A percentile compares a stretch with the other conserved stretches of the same genome.
phyloP scores from a whole-genome alignment of 805 yeast genomes.

The Pichia californica region DNA sequence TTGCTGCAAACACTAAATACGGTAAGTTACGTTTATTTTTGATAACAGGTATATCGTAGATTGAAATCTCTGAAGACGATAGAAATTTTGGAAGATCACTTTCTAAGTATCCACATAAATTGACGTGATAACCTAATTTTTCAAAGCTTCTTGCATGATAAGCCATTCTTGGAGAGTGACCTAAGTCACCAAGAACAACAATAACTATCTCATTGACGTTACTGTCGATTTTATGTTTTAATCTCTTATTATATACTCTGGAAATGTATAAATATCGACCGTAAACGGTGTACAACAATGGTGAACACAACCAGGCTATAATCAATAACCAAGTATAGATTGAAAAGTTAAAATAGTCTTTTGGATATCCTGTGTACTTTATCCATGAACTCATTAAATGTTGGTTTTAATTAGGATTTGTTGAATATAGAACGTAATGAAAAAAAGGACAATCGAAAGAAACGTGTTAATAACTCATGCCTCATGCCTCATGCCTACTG shows the following conservation, averaged over 20 bases:
- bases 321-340: constrained; percentile 41
- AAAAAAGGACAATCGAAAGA: too few relatives aligned
- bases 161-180: constrained; percentile 92
- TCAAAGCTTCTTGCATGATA: constrained; percentile 82
- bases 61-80: constrained; percentile 38
- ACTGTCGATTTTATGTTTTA: constrained; percentile 8
- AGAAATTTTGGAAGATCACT: constrained; percentile 46
- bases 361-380: constrained; percentile 19
- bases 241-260: constrained; percentile 8
- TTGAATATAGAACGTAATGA: too few relatives aligned
- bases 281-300: constrained; percentile 36
- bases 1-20: constrained; percentile 47
- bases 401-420: too few relatives aligned
- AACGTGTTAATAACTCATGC: too few relatives aligned
- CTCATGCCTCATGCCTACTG: too few relatives aligned
- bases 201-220: constrained; percentile 55
- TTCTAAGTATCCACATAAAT: constrained; percentile 77
- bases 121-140: constrained; percentile 64
- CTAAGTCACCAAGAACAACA: constrained; percentile 86
- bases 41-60: constrained; percentile 40
- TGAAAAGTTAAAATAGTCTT: constrained; percentile 23
- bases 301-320: constrained; percentile 39
- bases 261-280: constrained; percentile 30
- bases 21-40: constrained; percentile 39
- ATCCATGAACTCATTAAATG: too few relatives aligned